Conservation (phyloP, 441 rosid genomes). For the Theobroma grandiflorum region DNA sequence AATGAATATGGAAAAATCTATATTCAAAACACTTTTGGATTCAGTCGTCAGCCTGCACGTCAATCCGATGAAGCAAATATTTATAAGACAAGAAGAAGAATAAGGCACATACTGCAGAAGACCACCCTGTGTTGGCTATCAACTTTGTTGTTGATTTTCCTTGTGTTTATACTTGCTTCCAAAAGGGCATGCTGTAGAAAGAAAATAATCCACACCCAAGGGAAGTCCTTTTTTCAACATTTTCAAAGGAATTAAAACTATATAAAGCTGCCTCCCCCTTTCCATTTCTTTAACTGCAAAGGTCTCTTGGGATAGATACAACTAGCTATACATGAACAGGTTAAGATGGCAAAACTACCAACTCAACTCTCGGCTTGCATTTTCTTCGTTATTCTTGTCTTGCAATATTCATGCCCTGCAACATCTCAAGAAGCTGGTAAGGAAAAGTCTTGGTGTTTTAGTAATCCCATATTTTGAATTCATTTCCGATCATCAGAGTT, state of each 20-base stretch:
- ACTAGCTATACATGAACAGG: not conserved
- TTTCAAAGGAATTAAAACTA: not conserved
- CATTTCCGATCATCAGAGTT: too few species aligned
- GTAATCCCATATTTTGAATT: not conserved
- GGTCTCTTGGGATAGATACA: not conserved
- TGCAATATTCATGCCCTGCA: conserved; percentile 15
- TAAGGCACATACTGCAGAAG: not conserved
- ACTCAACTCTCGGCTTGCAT: conserved; percentile 25
- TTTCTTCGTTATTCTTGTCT: conserved; percentile 32
- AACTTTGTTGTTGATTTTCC: not conserved
- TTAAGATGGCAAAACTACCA: conserved; percentile 34
- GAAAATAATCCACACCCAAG: too few species aligned
- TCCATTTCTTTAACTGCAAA: not conserved
- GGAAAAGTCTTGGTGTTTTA: not conserved
- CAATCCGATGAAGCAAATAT: not conserved
- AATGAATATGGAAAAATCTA: not conserved
- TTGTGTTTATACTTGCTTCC: conserved; percentile 24
- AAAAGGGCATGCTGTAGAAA: too few species aligned
- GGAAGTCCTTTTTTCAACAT: not conserved
- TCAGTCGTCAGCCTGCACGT: not conserved
- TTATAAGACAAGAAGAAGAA: not conserved
- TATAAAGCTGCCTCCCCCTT: conserved; percentile 12
- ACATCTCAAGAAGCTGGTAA: conserved; percentile 54
- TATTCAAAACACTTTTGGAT: too few species aligned
- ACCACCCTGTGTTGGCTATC: not conserved